Evolutionary conservation across 2,329 filamentous ascomycete species (phyloP), one percentile per base, ranked within the genome.

Genomic region (Sporothrix pallida): DNA sequence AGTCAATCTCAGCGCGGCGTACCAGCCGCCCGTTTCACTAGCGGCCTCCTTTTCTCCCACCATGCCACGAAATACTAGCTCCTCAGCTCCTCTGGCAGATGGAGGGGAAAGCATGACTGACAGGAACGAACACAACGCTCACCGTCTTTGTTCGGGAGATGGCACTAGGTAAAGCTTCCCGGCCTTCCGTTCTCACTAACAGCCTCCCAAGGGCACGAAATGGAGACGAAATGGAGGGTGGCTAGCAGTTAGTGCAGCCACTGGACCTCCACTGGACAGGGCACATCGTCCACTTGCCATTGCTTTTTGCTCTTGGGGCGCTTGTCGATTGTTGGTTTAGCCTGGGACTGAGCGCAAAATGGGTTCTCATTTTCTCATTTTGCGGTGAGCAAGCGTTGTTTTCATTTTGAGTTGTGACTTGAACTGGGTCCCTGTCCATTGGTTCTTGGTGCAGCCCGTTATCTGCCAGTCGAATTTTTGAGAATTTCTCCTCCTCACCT

Each of bases 101-200:
- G 31, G 31, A 37, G 31, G 42, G 17, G 46, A 65, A 42, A 65
- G 42, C n/a, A 46, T 37, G 60, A 23, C 37, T 68, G 65, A 37
- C 65, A 69, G 48, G 67, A 44, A 44, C 67, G 37, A 13, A 17
- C 17, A 46, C 2, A 48, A 67, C 63, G 42, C 63, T 73, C 71
- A 73, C 71, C 71, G 71, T 70, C 62, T 72, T 73, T 69, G 37
- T 52, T 69, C 31, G 37, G 48, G 26, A 44, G 50, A 60, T 50
- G 37, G 56, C 71, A 68, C 71, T 73, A 69, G 71, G 71, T 62
- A 73, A 69, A 52, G 71, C 54, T 62, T 69, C 71, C 71, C 71
- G 71, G 71, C 13, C 65, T 73, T 73, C 65, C 71, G 63, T 42
- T 46, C 10, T 67, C 70, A 72, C 37, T 44, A 72, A 67, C 58